Evolutionary conservation across 1,284 basidiomycete genomes (phyloP).

Genomic region (Rugiboletus extremiorientalis): DNA sequence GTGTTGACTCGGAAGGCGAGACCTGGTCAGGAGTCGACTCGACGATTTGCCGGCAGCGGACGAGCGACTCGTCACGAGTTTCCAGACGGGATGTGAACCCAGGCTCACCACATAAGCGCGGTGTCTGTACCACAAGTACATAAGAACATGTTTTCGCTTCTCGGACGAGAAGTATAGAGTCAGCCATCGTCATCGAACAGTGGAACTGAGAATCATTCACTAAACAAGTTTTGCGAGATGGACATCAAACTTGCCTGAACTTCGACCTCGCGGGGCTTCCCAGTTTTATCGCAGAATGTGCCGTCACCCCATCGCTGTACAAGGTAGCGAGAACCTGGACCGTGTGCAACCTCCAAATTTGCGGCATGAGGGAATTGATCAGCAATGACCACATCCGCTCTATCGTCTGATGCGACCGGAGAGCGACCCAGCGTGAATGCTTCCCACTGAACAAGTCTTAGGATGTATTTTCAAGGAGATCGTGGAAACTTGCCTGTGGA

Average conservation of each 20-base stretch:
- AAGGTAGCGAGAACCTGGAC: slow-evolving; percentile 84
- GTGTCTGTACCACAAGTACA: slow-evolving; percentile 89
- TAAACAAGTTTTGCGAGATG: slow-evolving; percentile 9
- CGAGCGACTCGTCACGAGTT: slow-evolving; percentile 60
- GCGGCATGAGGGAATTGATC: slow-evolving; percentile 61
- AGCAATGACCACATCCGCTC: slow-evolving; percentile 65
- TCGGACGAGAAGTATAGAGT: slow-evolving; percentile 86
- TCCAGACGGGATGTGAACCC: slow-evolving; percentile 81
- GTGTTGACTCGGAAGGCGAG: slow-evolving; percentile 31
- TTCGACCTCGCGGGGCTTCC: slow-evolving; percentile 82
- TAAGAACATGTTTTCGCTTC: slow-evolving; percentile 91
- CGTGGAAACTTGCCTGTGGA: slow-evolving; percentile 52
- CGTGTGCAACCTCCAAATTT: slow-evolving; percentile 73
- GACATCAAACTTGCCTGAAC: slow-evolving; percentile 66
- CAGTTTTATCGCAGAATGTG: slow-evolving; percentile 89
- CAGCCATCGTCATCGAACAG: slow-evolving; percentile 88
- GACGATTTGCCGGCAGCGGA: slow-evolving; percentile 76
- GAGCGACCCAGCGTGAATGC: slow-evolving; percentile 78
- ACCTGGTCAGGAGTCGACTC: slow-evolving; percentile 30
- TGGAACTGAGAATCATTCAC: slow-evolving; percentile 65
- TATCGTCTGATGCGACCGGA: slow-evolving; percentile 55
- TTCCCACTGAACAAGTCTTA: slow-evolving; percentile 59
- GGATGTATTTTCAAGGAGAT: slow-evolving; percentile 14
- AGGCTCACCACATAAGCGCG: slow-evolving; percentile 87
- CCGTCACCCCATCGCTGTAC: slow-evolving; percentile 91